phyloP scores from a whole-genome alignment of 352 stramenopile species.

The Phytophthora quininea region DNA sequence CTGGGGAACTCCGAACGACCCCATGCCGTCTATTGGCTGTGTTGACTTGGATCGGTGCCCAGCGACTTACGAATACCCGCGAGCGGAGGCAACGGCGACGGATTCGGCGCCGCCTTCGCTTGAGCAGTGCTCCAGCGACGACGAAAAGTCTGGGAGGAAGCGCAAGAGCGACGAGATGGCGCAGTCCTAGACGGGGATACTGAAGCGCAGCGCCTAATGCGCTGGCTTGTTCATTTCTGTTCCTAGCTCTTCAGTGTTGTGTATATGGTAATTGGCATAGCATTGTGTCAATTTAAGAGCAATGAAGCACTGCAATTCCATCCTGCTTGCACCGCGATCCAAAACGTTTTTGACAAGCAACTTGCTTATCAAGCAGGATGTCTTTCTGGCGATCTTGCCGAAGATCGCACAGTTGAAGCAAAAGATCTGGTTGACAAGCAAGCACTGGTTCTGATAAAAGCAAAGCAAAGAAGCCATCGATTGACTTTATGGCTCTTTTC shows the following conservation, averaged over 20 bases:
- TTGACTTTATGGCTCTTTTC: constrained; percentile 31
- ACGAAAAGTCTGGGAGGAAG: constrained; percentile 42
- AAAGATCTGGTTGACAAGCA: neutral
- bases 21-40: constrained; percentile 69
- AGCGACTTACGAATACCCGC: constrained; percentile 23
- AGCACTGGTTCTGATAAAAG: neutral
- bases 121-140: constrained; percentile 25
- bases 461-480: constrained; percentile 29
- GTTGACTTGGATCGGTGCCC: constrained; percentile 60
- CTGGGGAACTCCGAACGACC: constrained; percentile 46
- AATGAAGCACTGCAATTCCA: constrained; percentile 4
- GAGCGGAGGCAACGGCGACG: constrained; percentile 36
- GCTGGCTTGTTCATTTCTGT: neutral
- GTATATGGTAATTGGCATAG: neutral
- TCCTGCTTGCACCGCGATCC: neutral
- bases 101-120: constrained; percentile 22
- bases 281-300: neutral
- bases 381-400: neutral
- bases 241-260: neutral
- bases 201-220: neutral
- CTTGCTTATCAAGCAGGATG: neutral
- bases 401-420: neutral
- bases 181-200: constrained; percentile 2
- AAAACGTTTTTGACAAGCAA: neutral
- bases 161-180: constrained; percentile 44